Evolutionary conservation across 2,329 filamentous ascomycete genomes (phyloP), one percentile per base, ranked within the genome.

Genomic region (Ophiostoma sp.): DNA sequence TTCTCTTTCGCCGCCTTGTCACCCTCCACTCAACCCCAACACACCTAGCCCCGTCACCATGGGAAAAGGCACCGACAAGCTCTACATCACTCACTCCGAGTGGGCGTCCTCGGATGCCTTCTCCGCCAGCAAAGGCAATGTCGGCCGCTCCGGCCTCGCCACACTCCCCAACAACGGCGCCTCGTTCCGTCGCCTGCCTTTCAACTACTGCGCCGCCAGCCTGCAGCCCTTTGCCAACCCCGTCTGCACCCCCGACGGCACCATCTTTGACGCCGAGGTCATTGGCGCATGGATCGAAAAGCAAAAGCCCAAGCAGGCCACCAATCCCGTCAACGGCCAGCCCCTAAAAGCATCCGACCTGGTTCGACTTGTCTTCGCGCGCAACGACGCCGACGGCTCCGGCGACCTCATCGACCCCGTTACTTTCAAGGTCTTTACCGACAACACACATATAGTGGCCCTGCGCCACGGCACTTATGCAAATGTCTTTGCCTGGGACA

Each of bases 401-500:
- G 91, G 88, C 69, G 95, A 98, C 76, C 91, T 95, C 76, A 92
- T 98, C 73, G 95, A 99, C 76, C 96, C 95, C 0, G 94, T 99
- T 66, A 97, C 94, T 0, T 98, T 92, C 84, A 99, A 99, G 79
- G 91, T 96, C 60, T 93, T 99, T 76, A 99, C 95, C 66, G 93
- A 99, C 79, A 98, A 98, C 79, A 98, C 95, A 4, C 95, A 98
- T 79, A 92, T 99, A 71, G 92, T 98, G 65, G 94, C 94, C 20
- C 84, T 99, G 73, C 86, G 88, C 71, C 88, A 91, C 79, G 88
- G 87, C 69, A 90, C 85, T 70, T 94, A 94, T 71, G 94, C 94
- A 67, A 99, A 99, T 80, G 95, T 97, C 4, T 99, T 98, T 78
- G 89, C 94, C 0, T 97, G 90, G 87, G 96, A 99, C 76, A 99